Evolutionary conservation across 345 rosid genomes (phyloP).

Genomic region (Murraya koenigii): DNA sequence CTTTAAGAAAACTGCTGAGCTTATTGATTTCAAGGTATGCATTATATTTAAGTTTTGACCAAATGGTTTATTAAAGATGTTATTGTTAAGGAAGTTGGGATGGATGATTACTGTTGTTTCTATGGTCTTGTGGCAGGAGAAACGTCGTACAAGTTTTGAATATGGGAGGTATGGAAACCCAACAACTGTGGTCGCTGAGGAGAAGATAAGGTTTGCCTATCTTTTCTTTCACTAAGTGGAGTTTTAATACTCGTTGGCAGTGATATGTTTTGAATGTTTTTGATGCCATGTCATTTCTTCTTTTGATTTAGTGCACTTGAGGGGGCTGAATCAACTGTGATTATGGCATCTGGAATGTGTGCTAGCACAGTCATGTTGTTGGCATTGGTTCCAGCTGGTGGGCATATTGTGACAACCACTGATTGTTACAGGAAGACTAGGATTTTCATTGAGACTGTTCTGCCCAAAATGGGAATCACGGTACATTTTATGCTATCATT

Average conservation of each 20-base stretch:
- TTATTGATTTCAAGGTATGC: slow-evolving; percentile 87
- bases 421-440: slow-evolving; percentile 96
- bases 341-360: slow-evolving; percentile 98
- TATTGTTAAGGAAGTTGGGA: neutral
- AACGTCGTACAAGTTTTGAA: slow-evolving; percentile 77
- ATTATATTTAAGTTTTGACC: neutral
- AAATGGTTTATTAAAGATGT: neutral
- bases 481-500: slow-evolving; percentile 29
- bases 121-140: slow-evolving; percentile 52
- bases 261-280: slow-evolving; percentile 7
- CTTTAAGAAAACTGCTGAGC: slow-evolving; percentile 85
- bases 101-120: neutral
- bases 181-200: slow-evolving; percentile 75
- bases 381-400: slow-evolving; percentile 98
- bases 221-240: neutral
- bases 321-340: slow-evolving; percentile 91
- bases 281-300: neutral
- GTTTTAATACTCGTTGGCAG: neutral
- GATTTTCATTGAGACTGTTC: slow-evolving; percentile 86
- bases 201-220: slow-evolving; percentile 71
- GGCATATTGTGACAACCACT: slow-evolving; percentile 89
- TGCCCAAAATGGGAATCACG: slow-evolving; percentile 91
- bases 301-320: slow-evolving; percentile 73
- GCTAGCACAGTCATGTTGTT: slow-evolving; percentile 85
- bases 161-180: slow-evolving; percentile 99